Base-by-base conservation (phyloP, 1,139 yeast species). In the Magnusiomyces paraingens region DNA sequence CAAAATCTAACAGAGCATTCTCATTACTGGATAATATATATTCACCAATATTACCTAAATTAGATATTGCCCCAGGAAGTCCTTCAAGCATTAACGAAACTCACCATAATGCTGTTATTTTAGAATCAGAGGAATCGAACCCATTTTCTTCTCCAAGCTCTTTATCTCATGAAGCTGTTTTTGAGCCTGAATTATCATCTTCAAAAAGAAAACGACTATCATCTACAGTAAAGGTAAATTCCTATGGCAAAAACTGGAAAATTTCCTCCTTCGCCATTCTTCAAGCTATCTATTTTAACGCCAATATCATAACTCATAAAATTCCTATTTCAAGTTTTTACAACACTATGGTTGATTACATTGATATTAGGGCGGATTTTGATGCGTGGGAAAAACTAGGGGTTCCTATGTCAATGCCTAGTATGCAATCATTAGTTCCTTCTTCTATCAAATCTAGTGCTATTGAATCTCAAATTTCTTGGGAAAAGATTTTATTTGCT, bases 241-340 rank as follows among this genome's bases (percentile, higher is more conserved):
- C 81, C 61, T 93, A 91, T 66, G 84, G 86, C 0, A 77, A 79
- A 55, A 91, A 88, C 64, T 91, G 97, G 96, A 89, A 84, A 59
- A 73, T 90, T 32, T 73, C 77, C 47, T 76, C 89, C 0, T 89
- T 89, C 0, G 82, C 86, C 1, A 72, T 78, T 35, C 73, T 84
- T 0, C 70, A 86, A 60, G 74, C 82, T 0, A 65, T 81, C 12
- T 76, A 85, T 38, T 79, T 78, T 62, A 70, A 71, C 49, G 84
- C 88, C 1, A 85, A 84, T 62, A 67, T 72, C 12, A 80, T 57
- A 50, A 57, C 58, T 29, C 55, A 61, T 26, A 73, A 70, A 48
- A 62, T 81, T 0, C 78, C 83, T 0, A 71, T 75, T 3, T 77
- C 82, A 14, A 62, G 70, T 1, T 93, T 90, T 63, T 93, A 91